These are phyloP conservation scores for Cercophora scortea DNA, from an alignment of 495 filamentous ascomycete genomes.

Conservation along the genomic window DNA sequence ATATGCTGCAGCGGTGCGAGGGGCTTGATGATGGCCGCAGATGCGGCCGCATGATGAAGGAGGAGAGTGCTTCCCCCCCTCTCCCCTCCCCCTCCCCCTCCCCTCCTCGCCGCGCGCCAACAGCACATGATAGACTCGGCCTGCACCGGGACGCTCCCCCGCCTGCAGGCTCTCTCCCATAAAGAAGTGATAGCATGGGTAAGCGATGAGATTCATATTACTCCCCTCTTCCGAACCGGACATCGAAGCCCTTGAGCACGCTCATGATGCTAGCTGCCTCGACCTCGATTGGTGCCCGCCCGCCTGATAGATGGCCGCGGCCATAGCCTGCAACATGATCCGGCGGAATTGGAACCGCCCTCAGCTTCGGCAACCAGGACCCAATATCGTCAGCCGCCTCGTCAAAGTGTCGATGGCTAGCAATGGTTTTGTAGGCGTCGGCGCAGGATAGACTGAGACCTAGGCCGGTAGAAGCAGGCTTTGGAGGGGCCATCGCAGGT, in stretches of 20 bases:
- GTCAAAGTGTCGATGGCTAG: conserved; percentile 71
- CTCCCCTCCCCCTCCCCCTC: background rate
- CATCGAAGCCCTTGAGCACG: conserved; percentile 75
- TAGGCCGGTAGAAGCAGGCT: background rate
- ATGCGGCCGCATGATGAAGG: conserved; percentile 20
- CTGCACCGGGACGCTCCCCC: conserved; percentile 16
- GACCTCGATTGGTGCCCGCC: conserved; percentile 63
- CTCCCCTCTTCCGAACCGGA: conserved; percentile 54
- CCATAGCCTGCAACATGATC: conserved; percentile 4
- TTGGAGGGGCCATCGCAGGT: background rate
- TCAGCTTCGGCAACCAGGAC: conserved; percentile 66
- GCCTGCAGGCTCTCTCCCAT: background rate
- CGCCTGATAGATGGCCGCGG: conserved; percentile 10
- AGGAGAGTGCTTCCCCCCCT: conserved; percentile 1
- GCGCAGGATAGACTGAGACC: conserved; percentile 53
- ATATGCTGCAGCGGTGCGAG: background rate
- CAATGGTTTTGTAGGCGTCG: conserved; percentile 75
- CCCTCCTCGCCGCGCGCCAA: background rate
- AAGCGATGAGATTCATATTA: background rate
- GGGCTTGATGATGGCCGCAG: conserved; percentile 17
- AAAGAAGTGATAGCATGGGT: no score
- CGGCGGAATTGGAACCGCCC: conserved; percentile 41
- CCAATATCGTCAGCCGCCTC: conserved; percentile 67
- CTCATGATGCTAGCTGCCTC: conserved; percentile 84
- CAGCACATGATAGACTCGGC: conserved; percentile 14